Conservation (phyloP, 2,329 filamentous ascomycete genomes). For the Aspergillus glaucus region DNA sequence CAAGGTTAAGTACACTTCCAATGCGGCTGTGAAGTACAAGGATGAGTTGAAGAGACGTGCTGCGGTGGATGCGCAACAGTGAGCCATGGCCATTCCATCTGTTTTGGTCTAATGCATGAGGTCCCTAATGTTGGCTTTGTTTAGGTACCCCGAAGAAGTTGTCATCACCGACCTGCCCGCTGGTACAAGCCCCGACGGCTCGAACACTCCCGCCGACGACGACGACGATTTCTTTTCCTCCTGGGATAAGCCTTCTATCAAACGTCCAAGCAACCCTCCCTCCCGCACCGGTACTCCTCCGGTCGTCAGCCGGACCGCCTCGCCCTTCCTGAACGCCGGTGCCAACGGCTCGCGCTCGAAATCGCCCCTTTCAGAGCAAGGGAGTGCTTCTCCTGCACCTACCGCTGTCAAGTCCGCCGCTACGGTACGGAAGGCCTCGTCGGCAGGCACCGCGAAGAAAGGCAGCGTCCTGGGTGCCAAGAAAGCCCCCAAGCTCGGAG, state of each 20-base stretch:
- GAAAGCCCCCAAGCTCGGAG: slow-evolving; percentile 77
- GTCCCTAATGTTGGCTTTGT: slow-evolving; percentile 5
- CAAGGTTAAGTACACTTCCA: slow-evolving; percentile 94
- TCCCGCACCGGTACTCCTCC: slow-evolving; percentile 85
- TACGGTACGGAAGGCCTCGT: slow-evolving; percentile 69
- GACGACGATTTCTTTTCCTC: slow-evolving; percentile 97
- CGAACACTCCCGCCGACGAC: slow-evolving; percentile 72
- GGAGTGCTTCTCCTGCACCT: slow-evolving; percentile 49
- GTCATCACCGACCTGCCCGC: slow-evolving; percentile 67
- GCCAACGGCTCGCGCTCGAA: slow-evolving; percentile 67
- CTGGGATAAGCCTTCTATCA: slow-evolving; percentile 97
- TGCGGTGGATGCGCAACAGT: slow-evolving; percentile 78
- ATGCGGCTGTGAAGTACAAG: slow-evolving; percentile 94
- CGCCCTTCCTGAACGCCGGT: slow-evolving; percentile 77
- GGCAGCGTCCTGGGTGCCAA: slow-evolving; percentile 79
- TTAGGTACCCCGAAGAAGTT: slow-evolving; percentile 76
- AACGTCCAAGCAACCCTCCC: slow-evolving; percentile 87
- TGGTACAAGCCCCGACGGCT: slow-evolving; percentile 57
- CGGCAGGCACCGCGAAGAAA: slow-evolving; percentile 64
- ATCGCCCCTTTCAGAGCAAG: slow-evolving; percentile 64
- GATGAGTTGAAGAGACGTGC: slow-evolving; percentile 86
- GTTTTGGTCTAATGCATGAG: neutral
- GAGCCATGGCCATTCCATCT: slow-evolving; percentile 31
- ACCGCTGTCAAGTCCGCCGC: slow-evolving; percentile 67
- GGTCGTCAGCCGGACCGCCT: slow-evolving; percentile 70